phyloP scores from a whole-genome alignment of 2,329 filamentous ascomycete genomes.

The Ploettnerulaceae sp. region DNA sequence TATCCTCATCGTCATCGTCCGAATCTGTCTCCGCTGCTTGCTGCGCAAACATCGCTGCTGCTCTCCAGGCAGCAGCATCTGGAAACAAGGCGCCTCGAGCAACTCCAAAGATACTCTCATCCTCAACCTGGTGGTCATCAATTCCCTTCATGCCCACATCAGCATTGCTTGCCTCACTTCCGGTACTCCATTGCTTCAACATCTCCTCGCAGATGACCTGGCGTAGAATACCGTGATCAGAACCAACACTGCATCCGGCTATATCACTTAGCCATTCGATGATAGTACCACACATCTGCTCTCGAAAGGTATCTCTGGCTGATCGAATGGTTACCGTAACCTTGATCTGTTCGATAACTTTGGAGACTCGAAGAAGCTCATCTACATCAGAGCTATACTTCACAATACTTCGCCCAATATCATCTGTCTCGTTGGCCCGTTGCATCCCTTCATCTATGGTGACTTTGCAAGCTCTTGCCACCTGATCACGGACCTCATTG shows the following conservation, averaged over 20 bases:
- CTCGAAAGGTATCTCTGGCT: constrained; percentile 88
- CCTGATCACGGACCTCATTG: constrained; percentile 82
- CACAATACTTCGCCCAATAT: constrained; percentile 80
- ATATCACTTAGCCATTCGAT: constrained; percentile 96
- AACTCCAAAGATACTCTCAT: constrained; percentile 23
- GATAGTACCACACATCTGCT: constrained; percentile 98
- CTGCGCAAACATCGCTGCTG: constrained; percentile 16
- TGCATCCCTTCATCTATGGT: constrained; percentile 62
- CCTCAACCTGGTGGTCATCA: constrained; percentile 67
- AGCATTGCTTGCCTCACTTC: constrained; percentile 77
- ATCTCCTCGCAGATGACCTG: constrained; percentile 87
- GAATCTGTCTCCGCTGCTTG: constrained; percentile 19
- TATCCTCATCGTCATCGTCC: constrained; percentile 22
- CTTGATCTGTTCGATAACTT: constrained; percentile 89
- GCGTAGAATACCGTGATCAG: constrained; percentile 73
- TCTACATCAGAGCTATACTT: constrained; percentile 69
- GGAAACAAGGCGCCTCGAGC: constrained; percentile 21
- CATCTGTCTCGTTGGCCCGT: constrained; percentile 83
- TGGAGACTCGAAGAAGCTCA: constrained; percentile 70
- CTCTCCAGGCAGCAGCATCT: constrained; percentile 12
- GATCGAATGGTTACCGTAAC: constrained; percentile 93
- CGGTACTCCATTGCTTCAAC: constrained; percentile 79
- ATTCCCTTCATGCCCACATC: constrained; percentile 73
- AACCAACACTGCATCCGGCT: constrained; percentile 77
- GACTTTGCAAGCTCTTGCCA: constrained; percentile 80